phyloP scores from a whole-genome alignment of 768 basidiomycete species.

The Tylopilus felleus region DNA sequence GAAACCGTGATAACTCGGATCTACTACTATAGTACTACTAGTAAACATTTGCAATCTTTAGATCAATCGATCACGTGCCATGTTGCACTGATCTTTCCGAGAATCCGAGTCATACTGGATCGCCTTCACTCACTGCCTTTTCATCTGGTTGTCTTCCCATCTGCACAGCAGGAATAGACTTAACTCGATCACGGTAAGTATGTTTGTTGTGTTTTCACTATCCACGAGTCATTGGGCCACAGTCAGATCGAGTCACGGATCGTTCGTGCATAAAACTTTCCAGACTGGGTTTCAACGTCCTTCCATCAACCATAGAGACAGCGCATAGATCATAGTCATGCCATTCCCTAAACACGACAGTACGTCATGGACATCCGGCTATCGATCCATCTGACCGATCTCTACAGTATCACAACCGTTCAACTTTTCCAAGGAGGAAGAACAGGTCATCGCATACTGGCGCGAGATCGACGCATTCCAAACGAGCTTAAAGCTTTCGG shows the following conservation, averaged over 20 bases:
- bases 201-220: no score
- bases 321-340: constrained; percentile 37
- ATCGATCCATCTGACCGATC: constrained; percentile 7
- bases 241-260: constrained; percentile 16
- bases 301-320: neutral
- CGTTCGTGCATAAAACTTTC: neutral
- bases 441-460: constrained; percentile 90
- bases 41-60: no score
- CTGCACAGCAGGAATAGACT: no score
- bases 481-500: constrained; percentile 88
- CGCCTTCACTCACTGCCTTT: no score
- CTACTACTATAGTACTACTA: no score
- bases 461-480: constrained; percentile 96
- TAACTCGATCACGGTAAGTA: no score
- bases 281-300: neutral
- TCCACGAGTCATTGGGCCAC: neutral
- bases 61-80: no score
- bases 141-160: no score
- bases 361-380: constrained; percentile 34
- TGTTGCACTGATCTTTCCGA: no score
- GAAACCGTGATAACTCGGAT: no score
- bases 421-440: constrained; percentile 84
- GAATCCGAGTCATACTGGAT: no score
- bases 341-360: constrained; percentile 71
- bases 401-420: constrained; percentile 67